phyloP scores from a whole-genome alignment of 352 stramenopile genomes.

The Plasmopara halstedii region DNA sequence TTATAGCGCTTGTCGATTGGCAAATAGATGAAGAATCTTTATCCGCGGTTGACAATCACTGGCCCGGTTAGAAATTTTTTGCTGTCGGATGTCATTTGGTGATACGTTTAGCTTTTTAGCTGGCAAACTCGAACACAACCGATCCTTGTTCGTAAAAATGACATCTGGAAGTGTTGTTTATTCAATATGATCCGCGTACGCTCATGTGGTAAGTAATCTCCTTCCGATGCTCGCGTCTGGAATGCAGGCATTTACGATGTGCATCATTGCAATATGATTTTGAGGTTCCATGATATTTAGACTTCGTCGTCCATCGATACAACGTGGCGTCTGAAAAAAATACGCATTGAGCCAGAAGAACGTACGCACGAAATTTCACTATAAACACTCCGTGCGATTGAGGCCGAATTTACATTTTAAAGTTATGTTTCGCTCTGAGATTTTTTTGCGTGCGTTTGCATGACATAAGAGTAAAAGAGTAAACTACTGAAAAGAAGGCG shows the following conservation, averaged over 20 bases:
- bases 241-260: conserved; percentile 10
- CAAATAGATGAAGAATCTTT: conserved; percentile 54
- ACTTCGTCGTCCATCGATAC: conserved; percentile 14
- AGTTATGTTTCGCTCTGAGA: no score
- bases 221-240: neutral
- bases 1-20: conserved; percentile 42
- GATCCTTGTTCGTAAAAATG: conserved; percentile 16
- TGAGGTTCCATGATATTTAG: neutral
- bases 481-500: no score
- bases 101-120: conserved; percentile 38
- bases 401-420: no score
- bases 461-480: no score
- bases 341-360: conserved; percentile 49
- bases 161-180: conserved; percentile 23
- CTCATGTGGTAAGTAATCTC: conserved; percentile 2
- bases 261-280: conserved; percentile 6
- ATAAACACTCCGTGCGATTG: no score
- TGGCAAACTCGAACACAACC: conserved; percentile 30
- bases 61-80: conserved; percentile 28
- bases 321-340: conserved; percentile 13
- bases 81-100: conserved; percentile 15
- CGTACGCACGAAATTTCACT: no score
- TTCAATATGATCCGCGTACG: conserved; percentile 7
- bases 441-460: no score
- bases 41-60: no score